phyloP scores from a whole-genome alignment of 1,284 basidiomycete species.

The Inonotus hispidus region DNA sequence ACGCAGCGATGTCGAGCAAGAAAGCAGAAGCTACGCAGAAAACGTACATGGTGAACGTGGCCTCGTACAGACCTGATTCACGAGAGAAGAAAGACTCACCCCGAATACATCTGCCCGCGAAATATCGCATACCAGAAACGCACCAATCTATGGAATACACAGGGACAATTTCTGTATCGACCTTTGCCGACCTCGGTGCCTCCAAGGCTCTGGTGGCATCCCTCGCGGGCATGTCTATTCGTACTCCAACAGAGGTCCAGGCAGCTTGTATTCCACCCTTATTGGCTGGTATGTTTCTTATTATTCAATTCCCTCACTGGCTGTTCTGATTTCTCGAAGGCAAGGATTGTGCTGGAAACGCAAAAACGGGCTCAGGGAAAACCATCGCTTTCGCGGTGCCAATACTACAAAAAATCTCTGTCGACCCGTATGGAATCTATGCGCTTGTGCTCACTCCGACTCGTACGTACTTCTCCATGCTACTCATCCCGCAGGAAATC shows the following conservation, averaged over 20 bases:
- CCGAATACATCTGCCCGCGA: slow-evolving; percentile 22
- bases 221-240: slow-evolving; percentile 81
- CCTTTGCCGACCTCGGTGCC: slow-evolving; percentile 73
- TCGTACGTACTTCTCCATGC: slow-evolving; percentile 39
- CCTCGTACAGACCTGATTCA: slow-evolving; percentile 6
- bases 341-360: slow-evolving; percentile 93
- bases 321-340: slow-evolving; percentile 39
- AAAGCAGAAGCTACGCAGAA: background rate
- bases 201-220: slow-evolving; percentile 66
- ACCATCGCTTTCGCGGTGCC: slow-evolving; percentile 97
- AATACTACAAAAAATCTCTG: slow-evolving; percentile 84
- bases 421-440: slow-evolving; percentile 91
- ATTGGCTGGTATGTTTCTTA: slow-evolving; percentile 50
- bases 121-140: slow-evolving; percentile 5
- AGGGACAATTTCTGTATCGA: slow-evolving; percentile 23
- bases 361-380: slow-evolving; percentile 97
- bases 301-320: slow-evolving; percentile 16
- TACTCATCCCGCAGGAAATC: background rate
- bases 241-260: slow-evolving; percentile 85
- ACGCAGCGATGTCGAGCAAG: background rate
- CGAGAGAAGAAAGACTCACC: slow-evolving; percentile 21
- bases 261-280: slow-evolving; percentile 86
- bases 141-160: slow-evolving; percentile 16
- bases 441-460: slow-evolving; percentile 94
- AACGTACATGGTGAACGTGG: too few species aligned